Percentiles rank a stretch among this genome's conserved stretches.
Conservation (phyloP, 345 rosid genomes). For the Syzygium jambos region DNA sequence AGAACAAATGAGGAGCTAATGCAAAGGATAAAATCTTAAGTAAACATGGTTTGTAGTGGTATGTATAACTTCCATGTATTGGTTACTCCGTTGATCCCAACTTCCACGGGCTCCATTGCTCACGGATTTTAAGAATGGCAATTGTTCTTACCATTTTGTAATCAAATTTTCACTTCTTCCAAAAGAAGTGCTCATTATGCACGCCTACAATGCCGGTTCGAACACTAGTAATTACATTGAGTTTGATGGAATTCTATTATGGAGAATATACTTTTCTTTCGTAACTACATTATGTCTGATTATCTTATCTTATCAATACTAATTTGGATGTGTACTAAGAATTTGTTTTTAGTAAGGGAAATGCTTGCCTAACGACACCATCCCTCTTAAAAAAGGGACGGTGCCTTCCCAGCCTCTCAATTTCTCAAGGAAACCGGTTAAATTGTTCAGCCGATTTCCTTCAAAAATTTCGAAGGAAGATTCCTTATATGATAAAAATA, state of each 20-base stretch:
- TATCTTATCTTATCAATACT: neutral
- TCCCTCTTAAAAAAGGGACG: too few relatives aligned
- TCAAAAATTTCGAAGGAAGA: too few relatives aligned
- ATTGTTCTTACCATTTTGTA: neutral
- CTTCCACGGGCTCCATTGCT: neutral
- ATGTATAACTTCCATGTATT: neutral
- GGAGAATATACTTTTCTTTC: neutral
- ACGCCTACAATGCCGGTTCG: rapidly evolving
- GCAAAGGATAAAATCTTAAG: neutral
- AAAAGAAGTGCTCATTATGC: rapidly evolving
- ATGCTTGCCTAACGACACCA: too few relatives aligned
- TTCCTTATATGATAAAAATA: too few relatives aligned
- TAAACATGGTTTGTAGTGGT: neutral
- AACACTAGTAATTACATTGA: neutral
- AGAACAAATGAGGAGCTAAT: neutral
- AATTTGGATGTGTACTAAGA: neutral
- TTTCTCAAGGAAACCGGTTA: too few relatives aligned
- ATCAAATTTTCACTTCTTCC: neutral
- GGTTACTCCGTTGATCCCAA: neutral
- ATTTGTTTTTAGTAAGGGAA: neutral
- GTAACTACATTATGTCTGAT: neutral
- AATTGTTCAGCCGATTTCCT: too few relatives aligned
- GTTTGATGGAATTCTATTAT: neutral
- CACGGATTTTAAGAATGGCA: neutral
- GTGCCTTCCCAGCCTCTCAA: too few relatives aligned